Conservation (phyloP, 306 rosid genomes). For the Carpinus viminea region DNA sequence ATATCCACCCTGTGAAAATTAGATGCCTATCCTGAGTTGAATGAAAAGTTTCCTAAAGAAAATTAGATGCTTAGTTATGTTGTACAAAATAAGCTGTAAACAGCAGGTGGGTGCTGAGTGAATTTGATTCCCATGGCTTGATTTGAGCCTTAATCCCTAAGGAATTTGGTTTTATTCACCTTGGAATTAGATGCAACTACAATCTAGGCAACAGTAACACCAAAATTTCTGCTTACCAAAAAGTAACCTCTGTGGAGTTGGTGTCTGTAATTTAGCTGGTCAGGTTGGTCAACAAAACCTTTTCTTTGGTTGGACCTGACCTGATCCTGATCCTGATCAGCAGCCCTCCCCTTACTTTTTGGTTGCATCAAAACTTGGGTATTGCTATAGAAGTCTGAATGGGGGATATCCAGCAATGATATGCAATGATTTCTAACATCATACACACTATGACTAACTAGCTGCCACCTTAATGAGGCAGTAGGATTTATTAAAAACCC, state of each 20-base stretch:
- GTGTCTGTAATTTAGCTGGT: neutral
- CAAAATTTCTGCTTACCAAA: neutral
- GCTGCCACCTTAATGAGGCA: neutral
- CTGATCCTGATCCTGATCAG: neutral
- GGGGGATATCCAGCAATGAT: neutral
- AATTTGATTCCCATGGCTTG: neutral
- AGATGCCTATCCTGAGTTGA: neutral
- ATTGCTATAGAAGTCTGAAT: neutral
- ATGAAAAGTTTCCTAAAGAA: neutral
- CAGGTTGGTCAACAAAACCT: neutral
- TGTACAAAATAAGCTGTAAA: neutral
- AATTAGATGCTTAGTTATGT: neutral
- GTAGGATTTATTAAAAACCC: constrained; percentile 1
- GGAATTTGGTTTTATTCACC: too few relatives aligned
- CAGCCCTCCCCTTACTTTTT: neutral
- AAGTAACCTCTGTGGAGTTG: neutral
- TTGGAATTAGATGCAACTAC: neutral
- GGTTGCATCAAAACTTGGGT: neutral
- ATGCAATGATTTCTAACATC: constrained; percentile 11
- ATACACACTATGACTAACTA: constrained; percentile 6
- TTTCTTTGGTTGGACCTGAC: neutral
- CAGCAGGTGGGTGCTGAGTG: neutral
- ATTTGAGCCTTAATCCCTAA: too few relatives aligned
- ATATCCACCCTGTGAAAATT: neutral
- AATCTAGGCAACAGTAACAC: neutral